phyloP scores from a whole-genome alignment of 306 rosid species.

The Potentilla sterilis region DNA sequence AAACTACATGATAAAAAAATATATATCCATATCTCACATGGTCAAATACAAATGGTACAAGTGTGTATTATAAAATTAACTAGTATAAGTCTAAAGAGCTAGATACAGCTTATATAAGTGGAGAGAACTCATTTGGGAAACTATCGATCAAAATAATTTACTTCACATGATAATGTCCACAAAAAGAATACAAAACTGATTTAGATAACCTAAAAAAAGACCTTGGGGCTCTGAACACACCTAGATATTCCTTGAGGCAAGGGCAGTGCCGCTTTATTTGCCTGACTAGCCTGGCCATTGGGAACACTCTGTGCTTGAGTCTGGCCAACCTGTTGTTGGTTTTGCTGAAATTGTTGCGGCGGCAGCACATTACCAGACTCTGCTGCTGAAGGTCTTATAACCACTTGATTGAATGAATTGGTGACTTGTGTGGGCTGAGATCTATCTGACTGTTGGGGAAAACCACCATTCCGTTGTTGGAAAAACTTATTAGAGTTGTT shows the following conservation, averaged over 20 bases:
- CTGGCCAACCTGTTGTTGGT: constrained; percentile 68
- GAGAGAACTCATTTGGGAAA: constrained; percentile 19
- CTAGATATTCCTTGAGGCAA: constrained; percentile 99
- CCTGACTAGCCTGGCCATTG: constrained; percentile 75
- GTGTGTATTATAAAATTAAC: constrained; percentile 25
- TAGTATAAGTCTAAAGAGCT: constrained; percentile 24
- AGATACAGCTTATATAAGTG: constrained; percentile 35
- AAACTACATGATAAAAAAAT: constrained; percentile 3
- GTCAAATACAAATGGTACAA: constrained; percentile 30
- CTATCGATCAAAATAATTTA: constrained; percentile 34
- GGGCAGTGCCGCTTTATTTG: constrained; percentile 59
- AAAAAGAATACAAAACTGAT: constrained; percentile 37
- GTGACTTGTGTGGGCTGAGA: constrained; percentile 66
- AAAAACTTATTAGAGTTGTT: constrained; percentile 59
- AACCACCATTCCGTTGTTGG: constrained; percentile 66
- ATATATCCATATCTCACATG: constrained; percentile 21
- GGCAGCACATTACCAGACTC: constrained; percentile 84
- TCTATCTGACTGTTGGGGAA: constrained; percentile 70
- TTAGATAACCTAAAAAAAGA: constrained; percentile 51
- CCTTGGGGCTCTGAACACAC: constrained; percentile 89
- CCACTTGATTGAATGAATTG: constrained; percentile 52
- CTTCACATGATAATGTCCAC: constrained; percentile 32
- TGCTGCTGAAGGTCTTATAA: constrained; percentile 59
- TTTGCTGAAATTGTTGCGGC: constrained; percentile 72
- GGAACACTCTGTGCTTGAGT: constrained; percentile 54